Base-by-base conservation (phyloP, 116 monocot genomes). In the Trichopus zeylanicus region DNA sequence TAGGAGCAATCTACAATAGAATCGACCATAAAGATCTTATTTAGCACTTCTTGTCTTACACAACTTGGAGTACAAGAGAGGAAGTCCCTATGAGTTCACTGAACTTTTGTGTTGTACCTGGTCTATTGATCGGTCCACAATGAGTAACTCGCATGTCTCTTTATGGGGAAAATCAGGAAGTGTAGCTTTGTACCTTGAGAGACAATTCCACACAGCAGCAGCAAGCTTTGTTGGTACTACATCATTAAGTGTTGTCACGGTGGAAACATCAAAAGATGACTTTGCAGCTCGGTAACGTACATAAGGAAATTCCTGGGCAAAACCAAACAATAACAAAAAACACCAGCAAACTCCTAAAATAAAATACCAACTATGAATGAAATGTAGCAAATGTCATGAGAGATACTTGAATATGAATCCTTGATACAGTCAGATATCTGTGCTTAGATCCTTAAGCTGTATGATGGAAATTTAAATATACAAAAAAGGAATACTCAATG, bases 81-180 rank as follows among this genome's bases (percentile, higher is more conserved):
- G n/a, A n/a, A n/a, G n/a, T n/a, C n/a, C n/a, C n/a, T n/a, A n/a
- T n/a, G n/a, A n/a, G n/a, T n/a, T n/a, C n/a, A n/a, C n/a, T n/a
- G n/a, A n/a, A n/a, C n/a, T 10, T 6, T 35, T 35, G 7, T 6
- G 10, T 35, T n/a, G n/a, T 61, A 92, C 99, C 92, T 81, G 83
- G 58, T 99, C 99, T 26, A 92, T 63, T 63, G 86, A 83, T 57
- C 99, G 79, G 52, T 99, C 92, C 13, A 99, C 71, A 56, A 99
- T 99, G 9, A 99, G 80, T 48, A 99, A 67, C 6, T 99, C 99
- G 68, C 99, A 99, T 63, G 92, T 99, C 57, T 88, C 88, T 56
- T 73, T 82, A 57, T 83, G 75, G 16, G 99, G 99, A 73, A 78
- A 99, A 55, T 86, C 78, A 22, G 71, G 76, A 49, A 92, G 70